These are phyloP conservation scores for Didymella glomerata DNA, from an alignment of 2,329 filamentous ascomycete genomes.

Conservation along the genomic window DNA sequence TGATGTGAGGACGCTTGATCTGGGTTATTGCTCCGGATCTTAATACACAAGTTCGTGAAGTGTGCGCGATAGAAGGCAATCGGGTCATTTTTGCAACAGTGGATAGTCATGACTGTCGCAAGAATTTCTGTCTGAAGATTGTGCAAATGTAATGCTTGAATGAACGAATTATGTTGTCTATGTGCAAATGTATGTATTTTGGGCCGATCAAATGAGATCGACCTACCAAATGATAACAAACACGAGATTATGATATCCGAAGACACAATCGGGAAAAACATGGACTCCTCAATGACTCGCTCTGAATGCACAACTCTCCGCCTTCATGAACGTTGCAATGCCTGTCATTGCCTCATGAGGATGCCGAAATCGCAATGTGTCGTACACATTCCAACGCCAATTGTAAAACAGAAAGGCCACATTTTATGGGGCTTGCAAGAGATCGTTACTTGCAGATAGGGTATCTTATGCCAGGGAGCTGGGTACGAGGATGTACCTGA, in stretches of 20 bases:
- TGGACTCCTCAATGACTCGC: slow-evolving; percentile 13
- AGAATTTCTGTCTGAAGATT: neutral
- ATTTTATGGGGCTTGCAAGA: slow-evolving; percentile 12
- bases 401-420: slow-evolving; percentile 7
- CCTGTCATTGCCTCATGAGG: slow-evolving; percentile 8
- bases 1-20: slow-evolving; percentile 12
- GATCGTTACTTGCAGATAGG: slow-evolving; percentile 18
- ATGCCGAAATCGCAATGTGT: slow-evolving; percentile 7
- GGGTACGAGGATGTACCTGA: slow-evolving; percentile 9
- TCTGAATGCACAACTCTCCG: slow-evolving; percentile 17
- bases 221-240: slow-evolving; percentile 19
- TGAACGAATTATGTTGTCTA: slow-evolving; percentile 17
- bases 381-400: slow-evolving; percentile 8
- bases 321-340: slow-evolving; percentile 13
- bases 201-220: slow-evolving; percentile 10
- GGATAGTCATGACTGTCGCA: neutral
- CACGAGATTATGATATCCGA: slow-evolving; percentile 10
- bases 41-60: slow-evolving; percentile 6
- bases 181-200: slow-evolving; percentile 11
- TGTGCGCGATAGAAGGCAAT: neutral
- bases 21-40: slow-evolving; percentile 15
- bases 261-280: slow-evolving; percentile 10
- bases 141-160: slow-evolving; percentile 1
- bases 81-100: slow-evolving; percentile 2
- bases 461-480: slow-evolving; percentile 16